phyloP scores from a whole-genome alignment of 192 early-diverging fungal species.

The Backusella parvicylindrica region DNA sequence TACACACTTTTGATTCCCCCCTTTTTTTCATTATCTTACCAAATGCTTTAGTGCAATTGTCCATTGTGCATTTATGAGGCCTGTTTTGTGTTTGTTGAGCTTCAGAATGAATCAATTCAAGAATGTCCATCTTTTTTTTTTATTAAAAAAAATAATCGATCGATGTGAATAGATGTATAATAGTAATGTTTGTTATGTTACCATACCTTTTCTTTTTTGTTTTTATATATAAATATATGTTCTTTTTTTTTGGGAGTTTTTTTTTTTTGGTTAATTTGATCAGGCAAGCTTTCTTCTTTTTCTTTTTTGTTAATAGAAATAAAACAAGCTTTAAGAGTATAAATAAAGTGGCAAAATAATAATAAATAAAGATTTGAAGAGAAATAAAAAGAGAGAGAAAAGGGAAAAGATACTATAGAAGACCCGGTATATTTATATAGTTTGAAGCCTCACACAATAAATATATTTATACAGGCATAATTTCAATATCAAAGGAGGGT shows the following conservation, averaged over 20 bases:
- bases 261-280: neutral
- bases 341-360: neutral
- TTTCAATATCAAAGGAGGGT: slow-evolving; percentile 12
- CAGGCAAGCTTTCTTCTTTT: neutral
- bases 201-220: neutral
- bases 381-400: neutral
- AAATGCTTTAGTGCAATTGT: slow-evolving; percentile 69
- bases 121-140: slow-evolving; percentile 48
- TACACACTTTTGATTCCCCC: neutral
- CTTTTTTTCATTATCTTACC: slow-evolving; percentile 9
- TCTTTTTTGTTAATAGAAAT: neutral
- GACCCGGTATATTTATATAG: neutral
- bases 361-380: neutral
- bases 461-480: slow-evolving; percentile 6
- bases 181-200: neutral
- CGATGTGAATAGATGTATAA: neutral
- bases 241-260: too few species aligned
- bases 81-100: slow-evolving; percentile 42
- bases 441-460: neutral
- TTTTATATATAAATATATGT: neutral
- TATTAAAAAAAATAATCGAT: neutral
- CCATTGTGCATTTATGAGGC: slow-evolving; percentile 58
- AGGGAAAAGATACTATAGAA: neutral
- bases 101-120: slow-evolving; percentile 58
- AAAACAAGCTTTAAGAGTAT: neutral